Conservation (phyloP, 768 basidiomycete species). For the Hypsizygus marmoreus region DNA sequence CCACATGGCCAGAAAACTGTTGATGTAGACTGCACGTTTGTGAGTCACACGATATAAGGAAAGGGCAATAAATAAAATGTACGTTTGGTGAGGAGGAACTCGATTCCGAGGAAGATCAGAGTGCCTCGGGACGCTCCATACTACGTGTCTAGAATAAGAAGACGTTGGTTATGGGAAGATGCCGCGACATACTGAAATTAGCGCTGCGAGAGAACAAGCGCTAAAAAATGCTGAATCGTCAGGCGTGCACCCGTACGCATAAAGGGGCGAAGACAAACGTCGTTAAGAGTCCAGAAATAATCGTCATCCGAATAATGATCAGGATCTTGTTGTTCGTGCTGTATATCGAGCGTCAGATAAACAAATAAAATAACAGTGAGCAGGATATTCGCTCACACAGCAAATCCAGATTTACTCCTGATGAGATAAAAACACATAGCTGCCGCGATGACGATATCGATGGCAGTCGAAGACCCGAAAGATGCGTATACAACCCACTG, state of each 20-base stretch:
- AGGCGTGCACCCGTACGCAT: not conserved
- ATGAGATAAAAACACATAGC: constrained; percentile 27
- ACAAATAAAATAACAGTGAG: not conserved
- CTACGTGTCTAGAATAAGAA: constrained; percentile 2
- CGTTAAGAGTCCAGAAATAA: constrained; percentile 23
- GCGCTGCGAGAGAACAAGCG: constrained; percentile 15
- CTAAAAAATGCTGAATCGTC: constrained; percentile 4
- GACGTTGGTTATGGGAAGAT: too few species aligned
- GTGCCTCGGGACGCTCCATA: constrained; percentile 17
- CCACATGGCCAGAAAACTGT: constrained; percentile 33
- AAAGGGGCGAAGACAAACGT: constrained; percentile 9
- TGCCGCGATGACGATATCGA: constrained; percentile 25
- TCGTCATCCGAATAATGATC: constrained; percentile 19
- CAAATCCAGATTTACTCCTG: constrained; percentile 21
- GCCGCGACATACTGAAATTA: constrained; percentile 18
- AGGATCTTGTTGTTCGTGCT: constrained; percentile 21
- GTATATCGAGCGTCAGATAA: not conserved
- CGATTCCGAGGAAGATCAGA: constrained; percentile 20
- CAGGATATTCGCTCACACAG: constrained; percentile 5
- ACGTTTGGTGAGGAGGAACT: constrained; percentile 23
- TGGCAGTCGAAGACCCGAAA: constrained; percentile 20
- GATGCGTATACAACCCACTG: constrained; percentile 29
- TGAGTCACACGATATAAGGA: not conserved
- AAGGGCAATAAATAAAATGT: not conserved
- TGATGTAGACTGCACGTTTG: constrained; percentile 27